Evolutionary conservation across 176 grass and related monocot species (phyloP), one percentile per base, ranked within the genome.

Genomic region (Avena eriantha): DNA sequence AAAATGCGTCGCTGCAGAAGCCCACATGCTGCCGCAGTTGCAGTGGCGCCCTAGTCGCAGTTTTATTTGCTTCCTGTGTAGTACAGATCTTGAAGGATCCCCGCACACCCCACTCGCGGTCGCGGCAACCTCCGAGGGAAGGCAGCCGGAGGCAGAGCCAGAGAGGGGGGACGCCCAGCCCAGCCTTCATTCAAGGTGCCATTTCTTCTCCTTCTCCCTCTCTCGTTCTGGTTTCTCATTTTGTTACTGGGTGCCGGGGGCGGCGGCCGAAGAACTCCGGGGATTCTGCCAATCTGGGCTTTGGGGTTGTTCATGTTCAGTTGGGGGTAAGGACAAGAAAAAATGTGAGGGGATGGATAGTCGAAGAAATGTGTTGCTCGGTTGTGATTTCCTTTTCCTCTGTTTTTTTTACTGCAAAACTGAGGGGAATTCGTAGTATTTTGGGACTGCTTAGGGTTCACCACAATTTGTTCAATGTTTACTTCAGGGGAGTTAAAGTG

Each of bases 1-100:
- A 43, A 51, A 56, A 29, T 36, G 39, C 34, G 81, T 63, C 83
- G 9, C 72, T 83, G 73, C 53, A 83, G 49, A 36, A 59, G 1
- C 29, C 72, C 78, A 90, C 83, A 72, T 73, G 84, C 73, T 34
- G 31, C 0, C 56, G 33, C 84, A 64, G 89, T 31, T 50, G 14
- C 19, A 19, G 65, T 69, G 65, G 16, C 65, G 65, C 46, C 49
- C 45, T 41, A 29, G 80, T 58, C 15, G 56, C 73, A 77, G 26
- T 69, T 4, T 4, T 47, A 51, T 74, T 74, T 29, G 50, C 69
- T 60, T 59, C 41, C 19, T 5, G 47, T 45, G 39, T 4, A 34
- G 63, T 66, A 65, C 64, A 83, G 84, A 87, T 87, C 89, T 82
- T 78, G 64, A 41, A n/a, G 49, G 18, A 63, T 75, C 72, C 47